These are phyloP conservation scores for Vanrija sp. DNA, from an alignment of 1,284 basidiomycete genomes.

Conservation along the genomic window DNA sequence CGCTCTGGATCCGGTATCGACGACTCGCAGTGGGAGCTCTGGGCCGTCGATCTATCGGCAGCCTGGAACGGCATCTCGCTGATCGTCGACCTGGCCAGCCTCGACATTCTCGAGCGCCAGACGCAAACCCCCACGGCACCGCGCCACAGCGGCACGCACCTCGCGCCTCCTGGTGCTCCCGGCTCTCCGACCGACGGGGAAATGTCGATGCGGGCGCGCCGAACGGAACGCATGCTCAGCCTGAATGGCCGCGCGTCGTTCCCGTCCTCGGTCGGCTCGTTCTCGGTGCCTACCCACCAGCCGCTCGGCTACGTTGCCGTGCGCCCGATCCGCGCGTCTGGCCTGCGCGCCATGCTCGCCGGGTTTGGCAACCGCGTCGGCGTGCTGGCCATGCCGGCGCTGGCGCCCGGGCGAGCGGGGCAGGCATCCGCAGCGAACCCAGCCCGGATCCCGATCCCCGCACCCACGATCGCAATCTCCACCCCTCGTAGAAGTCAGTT, in stretches of 20 bases:
- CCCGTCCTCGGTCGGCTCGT: constrained; percentile 20
- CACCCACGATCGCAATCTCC: too few species aligned
- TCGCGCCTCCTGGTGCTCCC: neutral
- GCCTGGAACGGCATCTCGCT: constrained; percentile 35
- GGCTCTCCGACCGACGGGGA: constrained; percentile 3
- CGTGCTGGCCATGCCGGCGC: constrained; percentile 16
- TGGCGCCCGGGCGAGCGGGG: neutral
- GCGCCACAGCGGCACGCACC: neutral
- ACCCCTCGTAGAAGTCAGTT: too few species aligned
- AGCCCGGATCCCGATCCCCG: too few species aligned
- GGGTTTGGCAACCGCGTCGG: constrained; percentile 44
- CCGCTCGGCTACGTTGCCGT: constrained; percentile 36
- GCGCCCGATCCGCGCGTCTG: constrained; percentile 18
- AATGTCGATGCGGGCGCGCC: constrained; percentile 26
- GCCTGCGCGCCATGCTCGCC: constrained; percentile 19
- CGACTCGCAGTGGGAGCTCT: constrained; percentile 40
- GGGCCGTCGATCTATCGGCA: constrained; percentile 28
- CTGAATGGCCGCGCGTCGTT: constrained; percentile 37
- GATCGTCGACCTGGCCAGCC: constrained; percentile 21
- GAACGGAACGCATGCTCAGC: constrained; percentile 35
- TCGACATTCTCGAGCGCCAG: constrained; percentile 17
- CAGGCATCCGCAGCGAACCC: too few species aligned
- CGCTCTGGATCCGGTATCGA: constrained; percentile 29
- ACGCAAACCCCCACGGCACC: neutral
- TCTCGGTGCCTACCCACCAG: constrained; percentile 27